Conservation (phyloP, 495 filamentous ascomycete genomes). For the Neurospora sp. region DNA sequence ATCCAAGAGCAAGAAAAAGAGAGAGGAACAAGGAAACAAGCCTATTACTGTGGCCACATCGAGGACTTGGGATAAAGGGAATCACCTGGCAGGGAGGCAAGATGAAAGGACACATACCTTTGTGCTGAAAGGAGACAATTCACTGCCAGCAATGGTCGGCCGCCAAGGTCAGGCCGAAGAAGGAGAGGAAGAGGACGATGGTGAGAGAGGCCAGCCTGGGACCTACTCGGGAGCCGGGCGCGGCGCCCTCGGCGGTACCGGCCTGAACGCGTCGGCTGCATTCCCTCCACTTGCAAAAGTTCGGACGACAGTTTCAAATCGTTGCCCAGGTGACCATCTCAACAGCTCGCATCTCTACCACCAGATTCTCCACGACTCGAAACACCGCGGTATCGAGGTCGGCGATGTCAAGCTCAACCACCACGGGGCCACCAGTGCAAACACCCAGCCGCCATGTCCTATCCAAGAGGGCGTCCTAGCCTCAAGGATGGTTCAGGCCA, state of each 20-base stretch:
- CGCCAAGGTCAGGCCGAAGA: constrained; percentile 6
- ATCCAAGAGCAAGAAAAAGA: constrained; percentile 29
- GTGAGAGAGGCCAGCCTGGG: not conserved
- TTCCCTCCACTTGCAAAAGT: constrained; percentile 76
- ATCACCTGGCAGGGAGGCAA: not conserved
- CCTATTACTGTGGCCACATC: not conserved
- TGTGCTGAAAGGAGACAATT: not conserved
- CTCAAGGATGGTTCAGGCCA: too few species aligned
- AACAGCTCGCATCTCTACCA: constrained; percentile 99
- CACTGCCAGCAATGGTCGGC: constrained; percentile 1
- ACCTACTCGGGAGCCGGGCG: constrained; percentile 31
- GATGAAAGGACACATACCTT: not conserved
- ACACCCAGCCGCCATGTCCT: too few species aligned
- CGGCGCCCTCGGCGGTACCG: constrained; percentile 87
- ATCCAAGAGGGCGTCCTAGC: too few species aligned
- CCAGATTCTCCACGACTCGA: constrained; percentile 91
- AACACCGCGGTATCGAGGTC: constrained; percentile 49
- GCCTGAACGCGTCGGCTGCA: constrained; percentile 98
- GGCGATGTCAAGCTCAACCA: not conserved
- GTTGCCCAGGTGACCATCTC: constrained; percentile 46
- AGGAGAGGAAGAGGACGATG: not conserved
- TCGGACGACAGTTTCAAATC: not conserved
- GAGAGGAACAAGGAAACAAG: constrained; percentile 10
- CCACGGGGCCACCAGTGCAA: not conserved
- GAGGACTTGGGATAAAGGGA: too few species aligned